phyloP scores from a whole-genome alignment of 257 asterid genomes.

The Cinchona pubescens region DNA sequence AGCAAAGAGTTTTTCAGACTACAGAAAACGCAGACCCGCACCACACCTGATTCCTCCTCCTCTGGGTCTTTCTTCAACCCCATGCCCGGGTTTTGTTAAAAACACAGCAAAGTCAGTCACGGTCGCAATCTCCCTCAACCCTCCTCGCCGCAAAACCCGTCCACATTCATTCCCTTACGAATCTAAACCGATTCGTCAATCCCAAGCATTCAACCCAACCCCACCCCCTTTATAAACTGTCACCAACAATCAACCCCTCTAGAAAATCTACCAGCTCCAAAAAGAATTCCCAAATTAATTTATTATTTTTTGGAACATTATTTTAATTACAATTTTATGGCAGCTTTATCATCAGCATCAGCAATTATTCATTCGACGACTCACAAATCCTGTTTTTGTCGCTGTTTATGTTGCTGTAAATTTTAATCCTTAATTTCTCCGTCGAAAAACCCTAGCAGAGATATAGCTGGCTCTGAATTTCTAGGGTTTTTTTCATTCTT shows the following conservation, averaged over 20 bases:
- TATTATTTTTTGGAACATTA: neutral
- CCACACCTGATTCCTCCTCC: neutral
- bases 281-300: neutral
- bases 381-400: slow-evolving; percentile 21
- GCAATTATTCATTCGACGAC: neutral
- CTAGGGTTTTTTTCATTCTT: neutral
- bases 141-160: slow-evolving; percentile 21
- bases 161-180: slow-evolving; percentile 47
- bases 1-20: no score
- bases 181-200: slow-evolving; percentile 36
- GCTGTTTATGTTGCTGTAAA: slow-evolving; percentile 25
- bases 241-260: neutral
- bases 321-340: slow-evolving; percentile 18
- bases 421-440: neutral
- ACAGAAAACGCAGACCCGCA: neutral
- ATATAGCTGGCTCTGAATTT: no score
- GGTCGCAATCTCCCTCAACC: neutral
- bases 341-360: slow-evolving; percentile 24
- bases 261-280: neutral
- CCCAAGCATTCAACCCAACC: slow-evolving; percentile 20
- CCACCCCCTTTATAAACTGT: neutral
- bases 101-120: slow-evolving; percentile 4
- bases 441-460: neutral
- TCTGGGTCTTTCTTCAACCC: neutral
- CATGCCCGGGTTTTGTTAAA: slow-evolving; percentile 3